Base-by-base conservation (phyloP, 495 filamentous ascomycete genomes). In the Penicillium roqueforti region DNA sequence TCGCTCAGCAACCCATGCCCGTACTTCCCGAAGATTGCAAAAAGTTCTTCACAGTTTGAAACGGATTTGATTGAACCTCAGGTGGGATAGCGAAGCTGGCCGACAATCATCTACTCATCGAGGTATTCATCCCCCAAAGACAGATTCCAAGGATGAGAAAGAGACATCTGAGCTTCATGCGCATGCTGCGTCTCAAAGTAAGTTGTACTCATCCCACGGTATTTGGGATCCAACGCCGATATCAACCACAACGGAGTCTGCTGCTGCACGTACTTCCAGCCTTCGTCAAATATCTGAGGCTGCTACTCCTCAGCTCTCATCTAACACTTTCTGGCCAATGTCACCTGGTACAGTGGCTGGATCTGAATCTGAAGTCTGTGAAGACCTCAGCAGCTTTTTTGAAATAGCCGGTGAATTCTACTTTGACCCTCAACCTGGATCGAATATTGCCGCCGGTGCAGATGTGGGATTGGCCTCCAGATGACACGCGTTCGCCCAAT, bases 1-100 rank as follows among this genome's bases (percentile, higher is more conserved):
- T 52, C 83, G 84, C 37, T 83, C 73, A 8, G 68, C 70, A 0
- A 72, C 69, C 4, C 61, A 69, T 6, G 72, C 67, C 2, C 62
- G 62, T 19, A 71, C 67, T 9, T 75, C 70, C 11, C 54, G 73
- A 28, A 55, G 72, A 23, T 53, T 76, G 5, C 67, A 69, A 46
- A 75, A 76, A 28, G 69, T 76, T 14, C 71, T 75, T 19, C 64
- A 63, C 26, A 68, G 66, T 46, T 41, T 75, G 37, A 76, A 76
- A 23, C 57, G 57, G 1, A 72, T 76, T n/a, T 60, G 63, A 3
- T 39, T 70, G 25, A 66, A 66, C 9, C 25, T 67, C 22, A 34
- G 36, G 0, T 52, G 54, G 55, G 58, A 58, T 13, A 39, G 18
- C 9, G 29, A 47, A 6, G 10, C 26, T n/a, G 19, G 45, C 26